Conservation (phyloP, 108 stramenopile genomes). For the Skeletonema marinoi region DNA sequence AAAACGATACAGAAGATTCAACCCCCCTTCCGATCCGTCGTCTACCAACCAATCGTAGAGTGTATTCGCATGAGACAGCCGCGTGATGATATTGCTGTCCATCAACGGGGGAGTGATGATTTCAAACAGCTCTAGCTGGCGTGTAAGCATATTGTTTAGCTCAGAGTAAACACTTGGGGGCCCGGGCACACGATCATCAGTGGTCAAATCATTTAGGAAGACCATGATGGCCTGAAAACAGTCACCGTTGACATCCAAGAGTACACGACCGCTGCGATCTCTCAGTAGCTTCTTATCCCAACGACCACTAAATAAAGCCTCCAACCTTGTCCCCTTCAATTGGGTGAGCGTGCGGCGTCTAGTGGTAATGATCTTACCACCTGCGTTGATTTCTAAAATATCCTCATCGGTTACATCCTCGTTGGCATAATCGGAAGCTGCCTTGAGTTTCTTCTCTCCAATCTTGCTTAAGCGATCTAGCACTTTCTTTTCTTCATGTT, state of each 20-base stretch:
- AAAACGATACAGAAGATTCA: not conserved
- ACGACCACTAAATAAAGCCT: conserved; percentile 2
- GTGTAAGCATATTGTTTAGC: not conserved
- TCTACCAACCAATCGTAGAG: not conserved
- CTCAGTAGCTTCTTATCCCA: conserved; percentile 9
- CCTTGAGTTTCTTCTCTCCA: not conserved
- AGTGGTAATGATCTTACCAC: not conserved
- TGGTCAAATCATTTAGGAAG: not conserved
- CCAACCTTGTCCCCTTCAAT: not conserved
- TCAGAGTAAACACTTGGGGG: not conserved
- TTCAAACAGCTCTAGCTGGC: not conserved
- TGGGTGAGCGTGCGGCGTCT: not conserved
- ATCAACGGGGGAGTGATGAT: not conserved
- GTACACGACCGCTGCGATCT: not conserved
- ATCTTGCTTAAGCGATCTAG: not conserved
- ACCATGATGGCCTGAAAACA: not conserved
- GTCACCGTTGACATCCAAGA: conserved; percentile 1
- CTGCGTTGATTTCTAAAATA: conserved; percentile 6
- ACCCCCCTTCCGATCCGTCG: not conserved
- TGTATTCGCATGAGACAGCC: not conserved
- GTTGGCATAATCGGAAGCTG: not conserved
- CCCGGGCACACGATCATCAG: not conserved
- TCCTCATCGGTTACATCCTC: not conserved
- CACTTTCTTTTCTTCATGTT: not conserved
- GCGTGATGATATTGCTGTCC: not conserved